Conservation (phyloP, 768 basidiomycete species). For the Fistulinella prunicolor region DNA sequence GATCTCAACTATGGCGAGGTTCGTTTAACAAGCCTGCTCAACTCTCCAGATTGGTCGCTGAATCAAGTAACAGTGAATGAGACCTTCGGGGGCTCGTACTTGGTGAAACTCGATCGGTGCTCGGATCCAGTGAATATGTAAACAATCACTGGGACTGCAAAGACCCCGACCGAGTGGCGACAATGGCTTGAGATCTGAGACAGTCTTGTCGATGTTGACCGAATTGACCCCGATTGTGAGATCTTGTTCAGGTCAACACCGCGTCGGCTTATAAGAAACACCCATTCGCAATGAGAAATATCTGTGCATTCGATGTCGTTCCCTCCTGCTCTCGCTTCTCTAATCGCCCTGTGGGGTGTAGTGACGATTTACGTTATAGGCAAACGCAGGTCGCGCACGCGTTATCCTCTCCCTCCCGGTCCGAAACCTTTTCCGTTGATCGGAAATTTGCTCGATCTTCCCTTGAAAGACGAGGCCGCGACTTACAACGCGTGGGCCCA, state of each 20-base stretch:
- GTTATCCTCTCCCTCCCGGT: constrained; percentile 50
- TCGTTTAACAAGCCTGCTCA: too few species aligned
- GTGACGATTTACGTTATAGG: constrained; percentile 18
- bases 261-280: constrained; percentile 25
- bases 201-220: too few species aligned
- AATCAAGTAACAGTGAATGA: too few species aligned
- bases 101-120: background rate
- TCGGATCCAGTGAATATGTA: too few species aligned
- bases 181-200: too few species aligned
- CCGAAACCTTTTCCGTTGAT: constrained; percentile 51
- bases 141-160: too few species aligned
- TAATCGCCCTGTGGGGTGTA: constrained; percentile 23
- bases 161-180: too few species aligned
- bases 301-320: constrained; percentile 16
- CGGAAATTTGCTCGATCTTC: constrained; percentile 51
- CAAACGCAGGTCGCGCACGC: constrained; percentile 10
- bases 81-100: background rate
- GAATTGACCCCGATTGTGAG: background rate
- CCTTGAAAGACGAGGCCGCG: constrained; percentile 35
- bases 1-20: too few species aligned
- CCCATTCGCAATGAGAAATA: constrained; percentile 4
- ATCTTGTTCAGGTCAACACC: constrained; percentile 16
- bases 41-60: too few species aligned
- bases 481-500: constrained; percentile 44
- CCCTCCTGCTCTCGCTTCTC: constrained; percentile 9